phyloP scores from a whole-genome alignment of 192 early-diverging fungal genomes.

The Backusella morwellensis region DNA sequence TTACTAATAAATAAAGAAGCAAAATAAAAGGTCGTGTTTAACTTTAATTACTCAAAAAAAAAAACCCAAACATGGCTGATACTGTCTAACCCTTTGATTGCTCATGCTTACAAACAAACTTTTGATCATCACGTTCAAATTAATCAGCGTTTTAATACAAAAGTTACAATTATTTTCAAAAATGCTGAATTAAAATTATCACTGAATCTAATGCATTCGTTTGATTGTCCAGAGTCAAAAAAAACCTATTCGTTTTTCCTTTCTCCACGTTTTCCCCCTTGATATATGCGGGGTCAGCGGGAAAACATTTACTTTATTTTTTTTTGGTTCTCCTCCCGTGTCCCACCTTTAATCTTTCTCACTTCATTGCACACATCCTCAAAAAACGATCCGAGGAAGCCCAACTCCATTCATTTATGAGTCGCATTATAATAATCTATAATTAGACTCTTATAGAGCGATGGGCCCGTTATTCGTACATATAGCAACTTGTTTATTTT shows the following conservation, averaged over 20 bases:
- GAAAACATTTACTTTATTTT: background rate
- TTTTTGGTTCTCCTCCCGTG: background rate
- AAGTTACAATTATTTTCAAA: background rate
- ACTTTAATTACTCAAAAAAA: background rate
- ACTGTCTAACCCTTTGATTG: background rate
- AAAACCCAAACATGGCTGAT: background rate
- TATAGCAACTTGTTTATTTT: background rate
- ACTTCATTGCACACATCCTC: background rate
- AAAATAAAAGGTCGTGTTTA: background rate
- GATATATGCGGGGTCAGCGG: background rate
- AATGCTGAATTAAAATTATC: background rate
- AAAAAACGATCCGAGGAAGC: slow-evolving; percentile 2
- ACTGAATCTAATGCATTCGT: background rate
- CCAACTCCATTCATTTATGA: background rate
- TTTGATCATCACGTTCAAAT: background rate
- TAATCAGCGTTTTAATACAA: background rate
- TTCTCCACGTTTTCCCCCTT: background rate
- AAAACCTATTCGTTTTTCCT: background rate
- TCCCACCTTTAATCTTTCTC: background rate
- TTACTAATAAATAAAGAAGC: background rate
- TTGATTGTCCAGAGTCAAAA: background rate
- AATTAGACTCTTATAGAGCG: background rate
- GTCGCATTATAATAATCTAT: background rate
- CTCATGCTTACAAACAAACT: slow-evolving; percentile 6
- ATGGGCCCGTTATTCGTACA: background rate